Evolutionary conservation across 2,329 filamentous ascomycete genomes (phyloP), one percentile per base, ranked within the genome.

Genomic region (Dendryphion nanum): DNA sequence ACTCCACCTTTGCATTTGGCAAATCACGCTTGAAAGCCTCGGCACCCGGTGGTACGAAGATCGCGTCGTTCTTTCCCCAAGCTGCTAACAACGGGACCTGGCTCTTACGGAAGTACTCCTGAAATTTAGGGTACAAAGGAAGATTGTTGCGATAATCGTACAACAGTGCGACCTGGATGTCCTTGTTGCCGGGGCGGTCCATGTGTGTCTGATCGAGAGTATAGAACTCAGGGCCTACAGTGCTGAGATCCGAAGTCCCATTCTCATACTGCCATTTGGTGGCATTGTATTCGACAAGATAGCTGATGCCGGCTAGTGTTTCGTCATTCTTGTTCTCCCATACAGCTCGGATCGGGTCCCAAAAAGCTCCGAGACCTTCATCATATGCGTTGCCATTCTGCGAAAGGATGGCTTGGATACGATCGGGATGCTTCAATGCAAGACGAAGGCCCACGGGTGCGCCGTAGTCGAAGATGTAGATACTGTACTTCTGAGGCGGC

Each of bases 391-490:
- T 83, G 28, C 78, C 79, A 50, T 81, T 82, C 48, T 83, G 79
- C 3, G 70, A 66, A 38, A 82, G 67, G 44, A 82, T 76, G 12
- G 76, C 74, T 24, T 66, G 63, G 37, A 82, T 62, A 8, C 66
- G 63, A 1, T 71, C 56, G 0, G 75, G 73, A 2, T 72, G 64
- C 30, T 70, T 46, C 2, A 80, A 65, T 0, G 78, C 78, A 2
- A 82, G 63, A 2, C 77, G 71, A 17, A 81, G 61, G 1, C 71
- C 78, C 0, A 70, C 68, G 0, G 80, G 78, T 0, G 78, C 76
- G 35, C 79, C 79, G 53, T 82, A 82, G 64, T 83, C 79, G 54
- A 83, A 82, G 44, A 82, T 71, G 57, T 81, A 83, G 18, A 79
- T 58, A 12, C 73, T 70, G 59, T 74, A 81, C 20, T 67, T 69